Evolutionary conservation across 140 eudicot genomes (phyloP).

Genomic region (Senecio squalidus): DNA sequence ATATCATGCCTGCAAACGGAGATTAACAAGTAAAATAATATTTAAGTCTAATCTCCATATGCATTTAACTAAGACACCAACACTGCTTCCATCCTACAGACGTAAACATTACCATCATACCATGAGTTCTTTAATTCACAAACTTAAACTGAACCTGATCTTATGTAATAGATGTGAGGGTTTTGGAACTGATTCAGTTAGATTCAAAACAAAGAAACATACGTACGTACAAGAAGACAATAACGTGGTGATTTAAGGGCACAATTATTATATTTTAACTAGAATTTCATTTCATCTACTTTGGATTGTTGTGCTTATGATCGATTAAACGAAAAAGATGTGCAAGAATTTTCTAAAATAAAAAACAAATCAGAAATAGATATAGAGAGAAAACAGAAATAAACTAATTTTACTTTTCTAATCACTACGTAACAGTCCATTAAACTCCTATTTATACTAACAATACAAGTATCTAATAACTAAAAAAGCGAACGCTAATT

Average conservation of each 20-base stretch:
- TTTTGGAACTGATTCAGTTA: neutral
- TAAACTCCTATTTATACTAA: neutral
- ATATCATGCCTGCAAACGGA: no score
- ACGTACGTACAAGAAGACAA: neutral
- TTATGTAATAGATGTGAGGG: neutral
- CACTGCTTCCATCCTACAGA: neutral
- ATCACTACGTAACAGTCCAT: neutral
- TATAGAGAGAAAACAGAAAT: neutral
- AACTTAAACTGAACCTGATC: neutral
- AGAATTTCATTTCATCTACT: conserved; percentile 7
- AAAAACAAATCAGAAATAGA: conserved; percentile 1
- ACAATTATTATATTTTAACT: neutral
- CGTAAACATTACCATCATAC: neutral
- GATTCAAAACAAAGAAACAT: neutral
- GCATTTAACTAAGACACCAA: neutral
- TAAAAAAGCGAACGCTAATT: neutral
- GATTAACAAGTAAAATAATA: no score
- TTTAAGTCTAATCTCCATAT: neutral
- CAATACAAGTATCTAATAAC: neutral
- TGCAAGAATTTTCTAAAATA: neutral
- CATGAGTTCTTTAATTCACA: conserved; percentile 1
- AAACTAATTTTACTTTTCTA: neutral
- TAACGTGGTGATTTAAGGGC: conserved; percentile 8
- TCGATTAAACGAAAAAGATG: neutral
- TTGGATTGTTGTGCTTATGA: neutral